Base-by-base conservation (phyloP, 805 yeast species). In the Nematodospora valgi region DNA sequence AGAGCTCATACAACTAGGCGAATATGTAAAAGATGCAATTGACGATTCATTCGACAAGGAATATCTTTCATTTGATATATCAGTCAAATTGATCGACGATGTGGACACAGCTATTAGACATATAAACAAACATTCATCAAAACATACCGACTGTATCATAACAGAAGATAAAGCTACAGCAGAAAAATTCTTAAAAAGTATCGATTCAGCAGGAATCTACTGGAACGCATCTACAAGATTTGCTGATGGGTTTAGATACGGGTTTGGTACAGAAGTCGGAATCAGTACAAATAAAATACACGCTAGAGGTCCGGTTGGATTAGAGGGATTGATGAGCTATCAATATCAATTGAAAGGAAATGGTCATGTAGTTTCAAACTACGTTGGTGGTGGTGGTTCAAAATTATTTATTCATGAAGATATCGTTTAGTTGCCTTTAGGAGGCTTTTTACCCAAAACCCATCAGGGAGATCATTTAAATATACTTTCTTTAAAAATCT, bases 201-300 rank as follows among this genome's bases (percentile, higher is more conserved):
- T 93, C 30, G 98, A 93, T 58, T 86, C 97, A 2, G 83, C 98
- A 1, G 97, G 97, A 38, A 95, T 93, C 9, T 93, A 87, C 67
- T 91, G 98, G 98, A 93, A 93, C 56, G 91, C 95, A 32, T 85
- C 96, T 14, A 87, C 98, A 6, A 72, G 99, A 54, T 93, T 93
- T 64, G 98, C 99, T 5, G 99, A 93, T 60, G 99, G 99, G 3
- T 93, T 86, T 72, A 76, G 98, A 57, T 93, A 91, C 54, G 99
- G 99, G 0, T 93, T 94, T 56, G 99, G 99, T 35, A 83, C 99
- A 5, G 99, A 93, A 60, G 98, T 93, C 12, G 99, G 99, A 23
- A 91, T 93, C 40, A 83, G 95, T 32, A 93, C 98, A 29, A 89
- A 91, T 56, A 93, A 93, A 59, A 87, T 93, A 43, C 99, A 93